Evolutionary conservation across 148 eudicot genomes (phyloP).

Genomic region (Polygonum maritimum): DNA sequence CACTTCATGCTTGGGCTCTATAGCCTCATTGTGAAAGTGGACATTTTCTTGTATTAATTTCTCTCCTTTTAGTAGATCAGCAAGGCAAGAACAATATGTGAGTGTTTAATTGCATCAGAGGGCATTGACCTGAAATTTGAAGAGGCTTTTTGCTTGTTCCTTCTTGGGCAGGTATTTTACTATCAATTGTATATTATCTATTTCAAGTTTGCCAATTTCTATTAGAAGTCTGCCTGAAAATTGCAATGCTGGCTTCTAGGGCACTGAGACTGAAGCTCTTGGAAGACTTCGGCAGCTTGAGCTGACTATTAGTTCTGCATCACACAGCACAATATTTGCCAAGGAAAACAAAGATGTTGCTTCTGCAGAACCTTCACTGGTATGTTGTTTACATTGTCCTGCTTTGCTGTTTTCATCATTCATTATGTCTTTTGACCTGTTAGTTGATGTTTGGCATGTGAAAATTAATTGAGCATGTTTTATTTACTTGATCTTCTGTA

Average conservation of each 20-base stretch:
- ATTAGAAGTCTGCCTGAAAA: not conserved
- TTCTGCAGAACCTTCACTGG: constrained; percentile 45
- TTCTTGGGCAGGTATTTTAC: constrained; percentile 77
- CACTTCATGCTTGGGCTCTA: not conserved
- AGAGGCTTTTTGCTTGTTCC: constrained; percentile 75
- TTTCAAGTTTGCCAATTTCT: not conserved
- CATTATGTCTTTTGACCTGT: not conserved
- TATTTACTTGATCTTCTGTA: not conserved
- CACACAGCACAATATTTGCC: constrained; percentile 41
- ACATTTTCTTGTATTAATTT: constrained; percentile 8
- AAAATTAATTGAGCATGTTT: not conserved
- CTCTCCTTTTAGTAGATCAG: constrained; percentile 49
- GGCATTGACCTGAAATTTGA: constrained; percentile 85
- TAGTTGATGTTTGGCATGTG: not conserved
- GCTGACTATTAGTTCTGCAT: constrained; percentile 30
- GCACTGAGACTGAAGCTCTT: constrained; percentile 67
- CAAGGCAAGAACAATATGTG: constrained; percentile 77
- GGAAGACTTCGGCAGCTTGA: constrained; percentile 68
- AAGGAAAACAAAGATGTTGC: constrained; percentile 43
- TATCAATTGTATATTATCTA: constrained; percentile 2
- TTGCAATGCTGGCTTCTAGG: constrained; percentile 33
- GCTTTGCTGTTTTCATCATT: not conserved
- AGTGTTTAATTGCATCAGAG: constrained; percentile 75
- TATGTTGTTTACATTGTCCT: constrained; percentile 25
- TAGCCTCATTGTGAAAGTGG: not conserved